Percentiles rank a stretch among this genome's conserved stretches.
Evolutionary conservation across 1,139 yeast genomes (phyloP).

Genomic region (Pichia norvegensis): DNA sequence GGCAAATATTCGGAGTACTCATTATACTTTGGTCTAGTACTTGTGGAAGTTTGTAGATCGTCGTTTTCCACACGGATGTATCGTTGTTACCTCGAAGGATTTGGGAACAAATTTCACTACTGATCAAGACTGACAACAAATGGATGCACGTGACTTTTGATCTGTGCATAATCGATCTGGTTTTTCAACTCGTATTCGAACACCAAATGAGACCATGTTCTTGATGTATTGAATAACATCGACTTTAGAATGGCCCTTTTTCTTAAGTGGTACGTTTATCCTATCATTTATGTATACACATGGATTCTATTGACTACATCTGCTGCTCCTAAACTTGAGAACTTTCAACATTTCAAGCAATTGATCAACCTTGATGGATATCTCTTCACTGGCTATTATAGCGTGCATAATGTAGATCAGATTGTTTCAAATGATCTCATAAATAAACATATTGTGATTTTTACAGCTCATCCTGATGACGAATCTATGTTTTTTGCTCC

Average conservation of each 20-base stretch:
- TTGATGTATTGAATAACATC: too few species aligned
- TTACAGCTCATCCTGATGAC: conserved; percentile 96
- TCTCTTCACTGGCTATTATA: conserved; percentile 15
- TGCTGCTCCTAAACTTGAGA: conserved; percentile 6
- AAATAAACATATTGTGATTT: conserved; percentile 29
- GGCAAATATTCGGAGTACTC: neutral
- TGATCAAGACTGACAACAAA: too few species aligned
- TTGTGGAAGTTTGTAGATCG: too few species aligned
- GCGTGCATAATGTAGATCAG: conserved; percentile 17
- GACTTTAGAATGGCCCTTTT: neutral
- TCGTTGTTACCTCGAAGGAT: too few species aligned
- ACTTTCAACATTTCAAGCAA: neutral
- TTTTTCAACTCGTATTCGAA: too few species aligned
- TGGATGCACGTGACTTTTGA: too few species aligned
- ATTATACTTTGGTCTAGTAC: too few species aligned
- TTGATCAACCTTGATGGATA: conserved; percentile 18
- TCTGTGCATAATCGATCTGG: too few species aligned
- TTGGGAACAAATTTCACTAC: too few species aligned
- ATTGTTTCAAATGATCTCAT: conserved; percentile 15
- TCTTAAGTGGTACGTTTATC: neutral
- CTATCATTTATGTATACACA: neutral
- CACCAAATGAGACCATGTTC: too few species aligned
- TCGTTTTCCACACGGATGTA: neutral
- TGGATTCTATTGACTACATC: conserved; percentile 13
- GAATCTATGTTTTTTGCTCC: conserved; percentile 98